A percentile compares a stretch with the other conserved stretches of the same genome.
These are phyloP conservation scores for Marchantia polymorpha DNA, from an alignment of 225 moss, liverwort and hornwort species.

Conservation along the genomic window DNA sequence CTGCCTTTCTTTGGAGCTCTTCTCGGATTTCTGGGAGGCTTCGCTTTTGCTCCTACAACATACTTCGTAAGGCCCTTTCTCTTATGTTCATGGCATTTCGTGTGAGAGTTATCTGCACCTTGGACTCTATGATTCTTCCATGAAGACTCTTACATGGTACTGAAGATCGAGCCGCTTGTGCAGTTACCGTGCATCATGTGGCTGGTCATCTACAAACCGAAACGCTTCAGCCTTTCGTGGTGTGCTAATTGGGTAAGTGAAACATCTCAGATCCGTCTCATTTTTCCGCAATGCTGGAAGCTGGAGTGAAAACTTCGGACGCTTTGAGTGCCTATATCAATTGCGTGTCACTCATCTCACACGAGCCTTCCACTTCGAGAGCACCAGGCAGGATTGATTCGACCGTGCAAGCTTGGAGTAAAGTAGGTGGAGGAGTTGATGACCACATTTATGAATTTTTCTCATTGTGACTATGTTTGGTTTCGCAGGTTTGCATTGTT, in stretches of 20 bases:
- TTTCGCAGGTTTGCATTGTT: constrained; percentile 25
- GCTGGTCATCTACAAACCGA: constrained; percentile 56
- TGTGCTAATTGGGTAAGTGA: constrained; percentile 53
- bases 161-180: not conserved
- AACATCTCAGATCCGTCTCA: not conserved
- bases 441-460: not conserved
- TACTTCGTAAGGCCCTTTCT: constrained; percentile 44
- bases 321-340: not conserved
- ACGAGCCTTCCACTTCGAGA: too few relatives aligned
- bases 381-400: too few relatives aligned
- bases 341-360: not conserved
- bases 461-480: not conserved
- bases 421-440: not conserved
- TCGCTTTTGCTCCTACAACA: constrained; percentile 73
- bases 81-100: not conserved
- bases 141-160: not conserved
- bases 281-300: not conserved
- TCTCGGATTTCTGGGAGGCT: constrained; percentile 69
- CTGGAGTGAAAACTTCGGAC: not conserved
- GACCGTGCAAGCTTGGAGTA: too few relatives aligned
- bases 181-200: constrained; percentile 70
- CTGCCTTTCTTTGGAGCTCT: constrained; percentile 67
- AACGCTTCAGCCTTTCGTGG: constrained; percentile 39
- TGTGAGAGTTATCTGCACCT: not conserved
- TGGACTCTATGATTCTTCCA: not conserved